Conservation (phyloP, 805 yeast species). For the Teunomyces tritomae region DNA sequence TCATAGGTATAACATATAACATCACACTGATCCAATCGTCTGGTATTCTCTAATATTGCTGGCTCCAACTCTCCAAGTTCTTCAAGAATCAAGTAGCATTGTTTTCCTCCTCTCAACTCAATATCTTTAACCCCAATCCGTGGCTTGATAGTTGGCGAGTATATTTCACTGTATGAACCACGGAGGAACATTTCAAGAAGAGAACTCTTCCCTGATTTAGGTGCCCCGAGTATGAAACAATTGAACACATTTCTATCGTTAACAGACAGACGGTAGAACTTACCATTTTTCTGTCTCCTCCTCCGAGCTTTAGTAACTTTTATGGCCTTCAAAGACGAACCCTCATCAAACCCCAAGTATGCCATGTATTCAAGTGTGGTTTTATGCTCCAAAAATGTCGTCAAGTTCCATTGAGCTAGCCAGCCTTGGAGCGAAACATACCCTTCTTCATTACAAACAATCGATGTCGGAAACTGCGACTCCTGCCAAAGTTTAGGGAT, state of each 20-base stretch:
- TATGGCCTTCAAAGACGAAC: conserved; percentile 41
- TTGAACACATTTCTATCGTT: conserved; percentile 88
- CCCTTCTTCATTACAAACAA: conserved; percentile 88
- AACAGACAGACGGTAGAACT: conserved; percentile 61
- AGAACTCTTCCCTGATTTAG: conserved; percentile 85
- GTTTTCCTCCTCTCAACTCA: conserved; percentile 92
- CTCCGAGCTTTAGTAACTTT: conserved; percentile 82
- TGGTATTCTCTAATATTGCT: conserved; percentile 70
- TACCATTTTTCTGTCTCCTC: conserved; percentile 63
- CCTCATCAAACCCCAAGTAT: conserved; percentile 79
- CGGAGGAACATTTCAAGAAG: conserved; percentile 78
- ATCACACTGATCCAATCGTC: conserved; percentile 79
- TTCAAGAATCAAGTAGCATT: conserved; percentile 85
- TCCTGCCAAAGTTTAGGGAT: conserved; percentile 85
- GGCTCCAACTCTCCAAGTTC: conserved; percentile 87
- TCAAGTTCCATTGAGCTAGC: conserved; percentile 98
- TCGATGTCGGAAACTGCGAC: conserved; percentile 79
- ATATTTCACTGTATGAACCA: conserved; percentile 63
- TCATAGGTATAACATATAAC: conserved; percentile 88
- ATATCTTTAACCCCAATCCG: conserved; percentile 86
- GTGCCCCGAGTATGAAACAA: conserved; percentile 83
- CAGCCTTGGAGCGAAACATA: conserved; percentile 94
- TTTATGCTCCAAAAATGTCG: conserved; percentile 80
- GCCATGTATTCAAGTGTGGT: conserved; percentile 87
- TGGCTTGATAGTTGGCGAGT: conserved; percentile 81